phyloP scores from a whole-genome alignment of 176 grass and related monocot species.

The Bromus sterilis region DNA sequence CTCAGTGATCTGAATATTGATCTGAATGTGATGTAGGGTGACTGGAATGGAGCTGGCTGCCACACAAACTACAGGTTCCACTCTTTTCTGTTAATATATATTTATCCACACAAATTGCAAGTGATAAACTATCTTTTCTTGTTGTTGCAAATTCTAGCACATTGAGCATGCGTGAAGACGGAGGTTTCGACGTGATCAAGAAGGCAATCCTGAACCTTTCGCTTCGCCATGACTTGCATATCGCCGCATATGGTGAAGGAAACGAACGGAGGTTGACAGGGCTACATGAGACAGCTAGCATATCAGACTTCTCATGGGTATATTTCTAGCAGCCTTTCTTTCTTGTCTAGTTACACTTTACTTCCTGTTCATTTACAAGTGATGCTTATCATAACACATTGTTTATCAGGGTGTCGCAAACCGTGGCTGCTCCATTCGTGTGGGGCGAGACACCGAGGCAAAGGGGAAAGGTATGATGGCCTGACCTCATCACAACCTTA shows the following conservation, averaged over 20 bases:
- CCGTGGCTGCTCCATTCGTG: slow-evolving; percentile 92
- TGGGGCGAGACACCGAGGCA: slow-evolving; percentile 85
- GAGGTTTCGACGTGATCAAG: slow-evolving; percentile 89
- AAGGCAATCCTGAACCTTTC: slow-evolving; percentile 96
- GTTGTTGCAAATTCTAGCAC: slow-evolving; percentile 58
- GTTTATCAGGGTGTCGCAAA: slow-evolving; percentile 89
- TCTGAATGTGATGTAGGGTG: slow-evolving; percentile 49
- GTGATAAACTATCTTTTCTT: background rate
- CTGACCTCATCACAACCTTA: too few relatives aligned
- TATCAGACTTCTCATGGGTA: slow-evolving; percentile 97
- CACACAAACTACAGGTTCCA: slow-evolving; percentile 95
- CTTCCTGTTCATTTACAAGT: background rate
- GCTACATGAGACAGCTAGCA: slow-evolving; percentile 89
- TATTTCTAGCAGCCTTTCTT: background rate
- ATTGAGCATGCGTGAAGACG: slow-evolving; percentile 84
- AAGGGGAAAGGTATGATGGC: slow-evolving; percentile 96
- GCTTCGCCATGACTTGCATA: slow-evolving; percentile 82
- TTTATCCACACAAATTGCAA: background rate
- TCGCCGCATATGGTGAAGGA: slow-evolving; percentile 96
- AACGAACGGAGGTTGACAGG: slow-evolving; percentile 94
- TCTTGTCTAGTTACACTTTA: background rate
- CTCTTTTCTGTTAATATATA: background rate
- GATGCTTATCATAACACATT: background rate
- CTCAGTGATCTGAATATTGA: background rate
- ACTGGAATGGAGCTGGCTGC: slow-evolving; percentile 99